phyloP scores from a whole-genome alignment of 495 filamentous ascomycete genomes.

The Pseudoneurospora amorphoporcata region DNA sequence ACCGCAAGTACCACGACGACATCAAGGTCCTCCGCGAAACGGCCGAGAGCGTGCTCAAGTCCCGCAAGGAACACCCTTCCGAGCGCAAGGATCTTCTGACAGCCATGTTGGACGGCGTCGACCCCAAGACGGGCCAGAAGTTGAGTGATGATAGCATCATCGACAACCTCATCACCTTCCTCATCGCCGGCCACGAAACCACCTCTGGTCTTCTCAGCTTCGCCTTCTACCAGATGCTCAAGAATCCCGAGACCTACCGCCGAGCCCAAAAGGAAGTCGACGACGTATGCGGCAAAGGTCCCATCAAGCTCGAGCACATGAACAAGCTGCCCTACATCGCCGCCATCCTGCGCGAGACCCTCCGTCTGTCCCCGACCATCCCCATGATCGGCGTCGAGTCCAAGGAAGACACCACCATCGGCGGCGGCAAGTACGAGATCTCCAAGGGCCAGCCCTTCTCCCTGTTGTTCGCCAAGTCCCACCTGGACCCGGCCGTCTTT shows the following conservation, averaged over 20 bases:
- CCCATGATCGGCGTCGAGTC: conserved; percentile 39
- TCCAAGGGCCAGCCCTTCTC: conserved; percentile 41
- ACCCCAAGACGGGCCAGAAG: conserved; percentile 54
- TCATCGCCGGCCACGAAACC: conserved; percentile 68
- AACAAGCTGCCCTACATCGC: conserved; percentile 43
- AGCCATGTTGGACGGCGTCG: conserved; percentile 57
- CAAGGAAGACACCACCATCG: conserved; percentile 41
- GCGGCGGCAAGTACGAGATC: conserved; percentile 59
- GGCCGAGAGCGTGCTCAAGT: conserved; percentile 48
- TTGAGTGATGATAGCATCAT: conserved; percentile 52
- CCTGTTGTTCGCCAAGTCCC: conserved; percentile 45
- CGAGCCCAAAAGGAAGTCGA: conserved; percentile 52
- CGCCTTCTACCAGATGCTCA: conserved; percentile 47
- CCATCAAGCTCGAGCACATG: conserved; percentile 57
- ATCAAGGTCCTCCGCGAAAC: conserved; percentile 45
- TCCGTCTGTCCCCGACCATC: conserved; percentile 57
- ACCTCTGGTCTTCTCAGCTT: conserved; percentile 51
- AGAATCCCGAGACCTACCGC: conserved; percentile 36
- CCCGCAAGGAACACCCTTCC: conserved; percentile 44
- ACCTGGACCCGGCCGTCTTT: conserved; percentile 38
- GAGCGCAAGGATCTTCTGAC: conserved; percentile 60
- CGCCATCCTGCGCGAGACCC: conserved; percentile 58
- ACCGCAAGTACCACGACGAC: conserved; percentile 47
- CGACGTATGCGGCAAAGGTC: conserved; percentile 51
- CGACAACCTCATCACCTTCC: conserved; percentile 65